Evolutionary conservation across 2,329 filamentous ascomycete genomes (phyloP).

Genomic region (Fusarium coicis): DNA sequence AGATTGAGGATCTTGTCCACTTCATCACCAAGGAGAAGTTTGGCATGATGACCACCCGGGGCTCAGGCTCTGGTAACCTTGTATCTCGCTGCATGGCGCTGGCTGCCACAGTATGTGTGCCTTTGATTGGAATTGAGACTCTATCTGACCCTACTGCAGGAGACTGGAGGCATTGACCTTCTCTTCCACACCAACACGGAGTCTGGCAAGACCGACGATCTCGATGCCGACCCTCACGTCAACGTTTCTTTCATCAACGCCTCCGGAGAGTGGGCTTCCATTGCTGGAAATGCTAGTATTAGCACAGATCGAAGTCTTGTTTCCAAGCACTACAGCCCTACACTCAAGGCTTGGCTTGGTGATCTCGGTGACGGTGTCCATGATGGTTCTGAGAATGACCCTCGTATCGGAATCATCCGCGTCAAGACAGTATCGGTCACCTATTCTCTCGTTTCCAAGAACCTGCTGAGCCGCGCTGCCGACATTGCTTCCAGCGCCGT

Average conservation of each 20-base stretch:
- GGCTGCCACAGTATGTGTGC: slow-evolving; percentile 73
- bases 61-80: slow-evolving; percentile 71
- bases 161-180: slow-evolving; percentile 80
- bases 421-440: slow-evolving; percentile 78
- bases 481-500: slow-evolving; percentile 81
- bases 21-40: slow-evolving; percentile 83
- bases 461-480: slow-evolving; percentile 69
- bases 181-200: slow-evolving; percentile 94
- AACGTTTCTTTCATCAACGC: slow-evolving; percentile 84
- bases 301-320: slow-evolving; percentile 75
- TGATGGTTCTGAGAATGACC: slow-evolving; percentile 83
- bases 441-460: slow-evolving; percentile 74
- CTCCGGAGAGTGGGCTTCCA: slow-evolving; percentile 85
- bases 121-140: neutral
- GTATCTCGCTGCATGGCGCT: slow-evolving; percentile 89
- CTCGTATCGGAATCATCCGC: slow-evolving; percentile 83
- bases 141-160: slow-evolving; percentile 58
- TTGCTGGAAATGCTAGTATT: slow-evolving; percentile 78
- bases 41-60: slow-evolving; percentile 87
- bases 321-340: slow-evolving; percentile 78
- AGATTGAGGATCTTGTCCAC: slow-evolving; percentile 76
- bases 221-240: slow-evolving; percentile 76
- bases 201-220: slow-evolving; percentile 86
- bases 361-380: slow-evolving; percentile 86
- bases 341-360: slow-evolving; percentile 85